These are phyloP conservation scores for Gaeumannomyces tritici DNA, from an alignment of 2,329 filamentous ascomycete genomes.

Conservation along the genomic window DNA sequence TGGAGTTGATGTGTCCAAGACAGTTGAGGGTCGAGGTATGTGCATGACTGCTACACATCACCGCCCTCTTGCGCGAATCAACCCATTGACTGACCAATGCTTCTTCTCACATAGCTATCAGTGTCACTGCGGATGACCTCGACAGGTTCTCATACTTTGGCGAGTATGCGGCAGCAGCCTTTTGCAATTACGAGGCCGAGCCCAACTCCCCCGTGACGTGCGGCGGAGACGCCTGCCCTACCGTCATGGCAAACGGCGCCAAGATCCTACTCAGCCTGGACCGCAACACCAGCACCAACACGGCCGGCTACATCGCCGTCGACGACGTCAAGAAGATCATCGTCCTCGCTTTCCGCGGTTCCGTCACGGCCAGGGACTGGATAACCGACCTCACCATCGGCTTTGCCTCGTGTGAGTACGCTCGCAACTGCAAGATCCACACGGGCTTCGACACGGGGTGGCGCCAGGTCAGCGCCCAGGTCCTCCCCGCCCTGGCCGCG, in stretches of 20 bases:
- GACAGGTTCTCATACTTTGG: slow-evolving; percentile 35
- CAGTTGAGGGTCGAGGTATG: background rate
- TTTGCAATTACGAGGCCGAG: slow-evolving; percentile 38
- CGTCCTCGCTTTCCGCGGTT: slow-evolving; percentile 52
- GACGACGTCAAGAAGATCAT: slow-evolving; percentile 41
- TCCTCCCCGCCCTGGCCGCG: slow-evolving; percentile 30
- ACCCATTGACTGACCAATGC: background rate
- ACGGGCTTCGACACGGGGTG: slow-evolving; percentile 51
- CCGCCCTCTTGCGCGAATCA: background rate
- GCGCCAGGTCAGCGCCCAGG: slow-evolving; percentile 36
- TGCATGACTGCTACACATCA: background rate
- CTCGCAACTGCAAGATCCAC: slow-evolving; percentile 40
- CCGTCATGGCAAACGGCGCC: slow-evolving; percentile 30
- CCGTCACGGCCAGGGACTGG: slow-evolving; percentile 49
- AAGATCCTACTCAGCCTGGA: slow-evolving; percentile 32
- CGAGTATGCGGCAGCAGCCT: slow-evolving; percentile 41
- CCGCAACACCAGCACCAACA: slow-evolving; percentile 11
- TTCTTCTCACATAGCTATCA: slow-evolving; percentile 3
- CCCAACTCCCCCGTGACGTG: slow-evolving; percentile 33
- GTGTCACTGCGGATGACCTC: slow-evolving; percentile 22
- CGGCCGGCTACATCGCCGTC: slow-evolving; percentile 40
- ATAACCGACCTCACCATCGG: slow-evolving; percentile 42
- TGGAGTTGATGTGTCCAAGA: background rate
- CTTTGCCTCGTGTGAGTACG: slow-evolving; percentile 25
- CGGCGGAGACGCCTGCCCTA: slow-evolving; percentile 29